Conservation (phyloP, 2,329 filamentous ascomycete genomes). For the Talaromyces rugulosus region DNA sequence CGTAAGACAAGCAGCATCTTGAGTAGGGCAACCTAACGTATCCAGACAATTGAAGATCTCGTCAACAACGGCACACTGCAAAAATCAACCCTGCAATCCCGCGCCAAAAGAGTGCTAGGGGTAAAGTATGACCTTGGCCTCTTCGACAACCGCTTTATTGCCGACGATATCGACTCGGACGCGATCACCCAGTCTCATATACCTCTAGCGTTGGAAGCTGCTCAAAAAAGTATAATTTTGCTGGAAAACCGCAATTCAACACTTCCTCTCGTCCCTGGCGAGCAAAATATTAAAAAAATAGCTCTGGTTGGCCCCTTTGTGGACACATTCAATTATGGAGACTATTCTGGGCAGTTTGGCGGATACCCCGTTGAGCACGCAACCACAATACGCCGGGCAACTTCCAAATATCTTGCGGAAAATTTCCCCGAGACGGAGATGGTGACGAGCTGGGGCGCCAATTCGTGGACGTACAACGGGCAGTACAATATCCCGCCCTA, state of each 20-base stretch:
- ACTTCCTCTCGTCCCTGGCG: constrained; percentile 23
- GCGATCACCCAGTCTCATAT: constrained; percentile 33
- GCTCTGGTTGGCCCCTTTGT: neutral
- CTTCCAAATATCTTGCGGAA: constrained; percentile 1
- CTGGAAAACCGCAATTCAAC: constrained; percentile 41
- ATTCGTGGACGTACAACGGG: constrained; percentile 43
- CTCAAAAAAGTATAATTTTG: constrained; percentile 41
- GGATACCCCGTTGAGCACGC: neutral
- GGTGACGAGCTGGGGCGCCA: constrained; percentile 40
- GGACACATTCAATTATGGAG: neutral
- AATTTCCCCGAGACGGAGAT: constrained; percentile 26
- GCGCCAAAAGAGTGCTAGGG: constrained; percentile 34
- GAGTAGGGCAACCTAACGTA: neutral
- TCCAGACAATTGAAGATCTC: constrained; percentile 27
- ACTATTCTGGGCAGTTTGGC: neutral
- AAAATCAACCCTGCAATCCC: constrained; percentile 32
- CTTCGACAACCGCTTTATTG: constrained; percentile 37
- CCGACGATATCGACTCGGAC: constrained; percentile 30
- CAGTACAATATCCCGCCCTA: constrained; percentile 44
- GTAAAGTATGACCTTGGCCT: constrained; percentile 45
- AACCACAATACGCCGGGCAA: neutral
- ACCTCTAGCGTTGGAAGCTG: constrained; percentile 38
- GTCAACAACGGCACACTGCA: constrained; percentile 34
- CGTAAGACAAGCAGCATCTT: constrained; percentile 3
- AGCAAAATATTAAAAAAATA: neutral